These are phyloP conservation scores for Solanum pinnatisectum DNA, from an alignment of 257 asterid genomes.

Conservation along the genomic window DNA sequence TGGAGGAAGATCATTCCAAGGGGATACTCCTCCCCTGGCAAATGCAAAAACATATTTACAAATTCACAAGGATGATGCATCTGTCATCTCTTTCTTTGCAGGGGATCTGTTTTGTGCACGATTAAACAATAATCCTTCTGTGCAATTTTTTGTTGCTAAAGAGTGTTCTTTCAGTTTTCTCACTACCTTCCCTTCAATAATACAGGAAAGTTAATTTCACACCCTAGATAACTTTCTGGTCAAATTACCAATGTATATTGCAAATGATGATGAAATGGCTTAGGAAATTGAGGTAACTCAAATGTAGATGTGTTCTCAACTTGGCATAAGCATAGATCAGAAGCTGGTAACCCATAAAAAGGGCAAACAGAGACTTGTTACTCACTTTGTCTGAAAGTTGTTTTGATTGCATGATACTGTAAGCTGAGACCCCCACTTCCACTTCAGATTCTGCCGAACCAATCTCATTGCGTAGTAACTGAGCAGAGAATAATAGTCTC, in stretches of 20 bases:
- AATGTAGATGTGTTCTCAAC: background rate
- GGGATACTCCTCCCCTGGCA: background rate
- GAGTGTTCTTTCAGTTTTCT: background rate
- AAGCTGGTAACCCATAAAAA: background rate
- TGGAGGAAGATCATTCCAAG: background rate
- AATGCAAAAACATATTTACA: background rate
- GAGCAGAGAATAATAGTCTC: conserved; percentile 10
- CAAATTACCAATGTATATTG: background rate
- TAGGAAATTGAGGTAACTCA: background rate
- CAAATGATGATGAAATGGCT: background rate
- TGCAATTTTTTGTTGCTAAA: background rate
- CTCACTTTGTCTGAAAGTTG: conserved; percentile 27
- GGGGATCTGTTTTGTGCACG: background rate
- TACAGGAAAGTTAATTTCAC: background rate
- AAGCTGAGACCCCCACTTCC: conserved; percentile 22
- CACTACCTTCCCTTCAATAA: background rate
- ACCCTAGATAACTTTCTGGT: background rate
- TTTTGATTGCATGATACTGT: conserved; percentile 14
- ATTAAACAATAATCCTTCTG: background rate
- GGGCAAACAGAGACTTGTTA: background rate
- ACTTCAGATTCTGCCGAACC: conserved; percentile 20
- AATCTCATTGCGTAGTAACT: conserved; percentile 26
- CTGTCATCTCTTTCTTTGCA: background rate
- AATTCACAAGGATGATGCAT: background rate
- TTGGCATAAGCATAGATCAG: background rate